Conservation (phyloP, 2,329 filamentous ascomycete genomes). For the Penicillium italicum region DNA sequence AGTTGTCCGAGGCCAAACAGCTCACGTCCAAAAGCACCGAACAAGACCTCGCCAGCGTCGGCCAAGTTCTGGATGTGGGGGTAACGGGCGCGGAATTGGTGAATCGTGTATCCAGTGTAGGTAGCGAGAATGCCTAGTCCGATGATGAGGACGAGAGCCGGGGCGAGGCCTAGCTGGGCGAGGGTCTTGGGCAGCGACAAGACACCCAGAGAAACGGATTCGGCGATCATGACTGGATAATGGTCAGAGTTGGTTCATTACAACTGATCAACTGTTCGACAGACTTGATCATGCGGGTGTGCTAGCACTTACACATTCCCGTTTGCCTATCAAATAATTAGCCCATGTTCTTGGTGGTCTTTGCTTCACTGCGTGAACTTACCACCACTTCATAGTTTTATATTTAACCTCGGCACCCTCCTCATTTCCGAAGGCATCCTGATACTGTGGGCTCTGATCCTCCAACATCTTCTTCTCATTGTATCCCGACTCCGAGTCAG, state of each 20-base stretch:
- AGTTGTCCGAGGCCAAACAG: slow-evolving; percentile 60
- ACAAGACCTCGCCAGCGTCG: slow-evolving; percentile 62
- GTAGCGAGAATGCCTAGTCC: slow-evolving; percentile 54
- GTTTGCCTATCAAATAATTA: slow-evolving; percentile 15
- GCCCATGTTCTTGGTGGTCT: not conserved
- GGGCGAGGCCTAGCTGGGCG: slow-evolving; percentile 18
- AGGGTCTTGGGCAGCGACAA: slow-evolving; percentile 20
- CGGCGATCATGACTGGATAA: slow-evolving; percentile 22
- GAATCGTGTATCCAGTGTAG: slow-evolving; percentile 59
- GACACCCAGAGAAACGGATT: slow-evolving; percentile 23
- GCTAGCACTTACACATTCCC: slow-evolving; percentile 21
- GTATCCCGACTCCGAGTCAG: slow-evolving; percentile 19
- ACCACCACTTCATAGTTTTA: slow-evolving; percentile 26
- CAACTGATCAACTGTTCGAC: not conserved
- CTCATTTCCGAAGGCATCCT: slow-evolving; percentile 21
- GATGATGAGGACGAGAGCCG: slow-evolving; percentile 52
- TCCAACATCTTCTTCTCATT: slow-evolving; percentile 16
- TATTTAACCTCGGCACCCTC: slow-evolving; percentile 21
- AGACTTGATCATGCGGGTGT: not conserved
- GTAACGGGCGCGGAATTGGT: slow-evolving; percentile 54
- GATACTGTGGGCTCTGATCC: slow-evolving; percentile 8
- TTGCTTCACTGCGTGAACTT: slow-evolving; percentile 1
- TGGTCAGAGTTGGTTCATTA: not conserved
- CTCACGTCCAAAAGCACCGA: slow-evolving; percentile 59
- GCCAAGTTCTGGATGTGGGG: slow-evolving; percentile 64